These are phyloP conservation scores for Brassica cretica DNA, from an alignment of 345 rosid species.

Conservation along the genomic window DNA sequence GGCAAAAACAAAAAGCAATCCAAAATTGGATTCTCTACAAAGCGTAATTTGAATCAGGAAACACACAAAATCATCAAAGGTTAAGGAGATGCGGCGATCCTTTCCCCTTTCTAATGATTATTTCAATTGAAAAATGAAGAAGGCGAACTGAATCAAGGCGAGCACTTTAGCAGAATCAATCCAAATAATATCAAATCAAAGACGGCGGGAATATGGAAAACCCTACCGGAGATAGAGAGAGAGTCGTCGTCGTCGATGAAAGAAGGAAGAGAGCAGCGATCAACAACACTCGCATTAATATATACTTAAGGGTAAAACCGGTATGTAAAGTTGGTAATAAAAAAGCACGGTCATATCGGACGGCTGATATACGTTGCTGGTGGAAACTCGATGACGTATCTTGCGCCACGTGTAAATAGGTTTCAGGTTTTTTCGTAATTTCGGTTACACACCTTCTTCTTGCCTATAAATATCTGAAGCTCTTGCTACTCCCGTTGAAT, in stretches of 20 bases:
- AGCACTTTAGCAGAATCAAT: neutral
- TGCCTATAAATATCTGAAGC: slow-evolving; percentile 43
- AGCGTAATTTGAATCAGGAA: neutral
- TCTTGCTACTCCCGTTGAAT: neutral
- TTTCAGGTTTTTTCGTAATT: slow-evolving; percentile 39
- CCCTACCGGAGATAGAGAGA: neutral
- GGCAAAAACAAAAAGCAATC: neutral
- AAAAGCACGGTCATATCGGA: neutral
- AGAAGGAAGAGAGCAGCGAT: neutral
- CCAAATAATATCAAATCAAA: neutral
- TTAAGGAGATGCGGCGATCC: neutral
- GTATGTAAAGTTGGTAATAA: neutral
- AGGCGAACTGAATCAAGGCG: neutral
- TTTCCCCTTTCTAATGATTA: neutral
- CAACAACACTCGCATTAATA: neutral
- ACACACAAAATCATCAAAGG: neutral
- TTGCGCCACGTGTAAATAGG: slow-evolving; percentile 38
- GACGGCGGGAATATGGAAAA: neutral
- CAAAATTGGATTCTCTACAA: neutral
- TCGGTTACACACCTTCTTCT: neutral
- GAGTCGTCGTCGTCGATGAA: neutral
- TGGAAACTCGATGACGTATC: slow-evolving; percentile 19
- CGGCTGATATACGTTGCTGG: slow-evolving; percentile 15
- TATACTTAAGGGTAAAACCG: neutral
- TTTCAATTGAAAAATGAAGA: neutral